A percentile compares a stretch with the other conserved stretches of the same genome.
These are phyloP conservation scores for Colletotrichum sp. DNA, from an alignment of 2,329 filamentous ascomycete genomes.

Conservation along the genomic window DNA sequence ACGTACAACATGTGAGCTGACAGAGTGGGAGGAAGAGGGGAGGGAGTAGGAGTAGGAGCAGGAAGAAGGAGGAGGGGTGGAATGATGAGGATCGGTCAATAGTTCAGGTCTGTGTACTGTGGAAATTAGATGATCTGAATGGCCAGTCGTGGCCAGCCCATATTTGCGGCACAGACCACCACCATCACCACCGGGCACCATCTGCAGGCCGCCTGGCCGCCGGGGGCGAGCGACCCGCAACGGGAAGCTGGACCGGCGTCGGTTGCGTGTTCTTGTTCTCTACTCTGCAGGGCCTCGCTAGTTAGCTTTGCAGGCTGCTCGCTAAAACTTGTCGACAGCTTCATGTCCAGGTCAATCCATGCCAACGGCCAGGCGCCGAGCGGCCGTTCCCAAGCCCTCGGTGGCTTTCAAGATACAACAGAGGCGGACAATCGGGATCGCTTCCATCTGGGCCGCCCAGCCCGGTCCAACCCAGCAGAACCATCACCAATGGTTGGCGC, in stretches of 20 bases:
- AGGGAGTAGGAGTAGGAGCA: background rate
- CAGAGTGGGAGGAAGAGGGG: background rate
- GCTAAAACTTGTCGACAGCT: background rate
- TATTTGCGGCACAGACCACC: conserved; percentile 6
- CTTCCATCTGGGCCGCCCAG: background rate
- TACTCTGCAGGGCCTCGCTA: background rate
- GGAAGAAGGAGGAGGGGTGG: background rate
- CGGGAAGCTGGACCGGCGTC: background rate
- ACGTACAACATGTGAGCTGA: background rate
- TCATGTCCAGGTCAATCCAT: background rate
- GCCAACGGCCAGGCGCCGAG: background rate
- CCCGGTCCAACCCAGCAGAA: background rate
- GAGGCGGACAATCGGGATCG: background rate
- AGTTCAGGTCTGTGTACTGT: conserved; percentile 3
- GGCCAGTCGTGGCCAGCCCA: background rate
- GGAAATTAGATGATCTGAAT: conserved; percentile 11
- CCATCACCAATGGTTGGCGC: background rate
- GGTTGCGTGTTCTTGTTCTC: background rate
- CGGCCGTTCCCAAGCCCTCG: background rate
- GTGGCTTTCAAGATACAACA: background rate
- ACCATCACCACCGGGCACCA: background rate
- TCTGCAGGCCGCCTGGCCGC: background rate
- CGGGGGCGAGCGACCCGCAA: background rate
- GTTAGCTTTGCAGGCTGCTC: background rate
- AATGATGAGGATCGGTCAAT: conserved; percentile 4